These are phyloP conservation scores for Kluyveromyces nonfermentans DNA, from an alignment of 805 yeast species.

Conservation along the genomic window DNA sequence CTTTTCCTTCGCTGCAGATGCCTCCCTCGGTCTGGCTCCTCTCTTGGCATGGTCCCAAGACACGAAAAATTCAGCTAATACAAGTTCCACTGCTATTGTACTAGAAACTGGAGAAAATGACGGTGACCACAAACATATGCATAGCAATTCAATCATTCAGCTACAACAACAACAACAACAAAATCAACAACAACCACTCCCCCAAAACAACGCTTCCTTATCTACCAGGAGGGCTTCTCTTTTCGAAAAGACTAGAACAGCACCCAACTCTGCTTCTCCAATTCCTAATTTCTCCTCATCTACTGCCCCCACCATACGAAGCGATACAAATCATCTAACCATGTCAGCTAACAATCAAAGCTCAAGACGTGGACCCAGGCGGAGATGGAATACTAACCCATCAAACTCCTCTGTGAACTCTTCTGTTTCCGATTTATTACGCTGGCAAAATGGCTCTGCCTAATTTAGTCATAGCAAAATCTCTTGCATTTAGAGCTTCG, in stretches of 20 bases:
- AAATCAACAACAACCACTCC: not conserved
- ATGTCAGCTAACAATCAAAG: slow-evolving; percentile 4
- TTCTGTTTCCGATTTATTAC: slow-evolving; percentile 1
- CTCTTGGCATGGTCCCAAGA: slow-evolving; percentile 38
- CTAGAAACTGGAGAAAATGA: slow-evolving; percentile 1
- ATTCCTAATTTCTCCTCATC: not conserved
- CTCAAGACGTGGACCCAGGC: slow-evolving; percentile 8
- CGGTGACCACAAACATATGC: slow-evolving; percentile 8
- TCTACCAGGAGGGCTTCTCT: not conserved
- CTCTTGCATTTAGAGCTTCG: not conserved
- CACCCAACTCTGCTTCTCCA: not conserved
- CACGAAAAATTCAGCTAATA: not conserved
- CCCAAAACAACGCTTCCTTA: not conserved
- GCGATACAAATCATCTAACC: slow-evolving; percentile 3
- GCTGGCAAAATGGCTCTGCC: slow-evolving; percentile 3
- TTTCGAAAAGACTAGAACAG: not conserved
- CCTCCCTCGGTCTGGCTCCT: slow-evolving; percentile 67
- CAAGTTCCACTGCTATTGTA: not conserved
- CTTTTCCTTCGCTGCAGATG: slow-evolving; percentile 70
- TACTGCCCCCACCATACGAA: not conserved
- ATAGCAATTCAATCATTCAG: slow-evolving; percentile 1
- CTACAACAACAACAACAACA: slow-evolving; percentile 4
- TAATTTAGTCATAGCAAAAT: not conserved
- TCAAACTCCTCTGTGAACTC: not conserved
- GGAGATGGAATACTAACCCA: slow-evolving; percentile 7